Evolutionary conservation across 176 grass and related monocot genomes (phyloP).

Genomic region (Alloteropsis semialata): DNA sequence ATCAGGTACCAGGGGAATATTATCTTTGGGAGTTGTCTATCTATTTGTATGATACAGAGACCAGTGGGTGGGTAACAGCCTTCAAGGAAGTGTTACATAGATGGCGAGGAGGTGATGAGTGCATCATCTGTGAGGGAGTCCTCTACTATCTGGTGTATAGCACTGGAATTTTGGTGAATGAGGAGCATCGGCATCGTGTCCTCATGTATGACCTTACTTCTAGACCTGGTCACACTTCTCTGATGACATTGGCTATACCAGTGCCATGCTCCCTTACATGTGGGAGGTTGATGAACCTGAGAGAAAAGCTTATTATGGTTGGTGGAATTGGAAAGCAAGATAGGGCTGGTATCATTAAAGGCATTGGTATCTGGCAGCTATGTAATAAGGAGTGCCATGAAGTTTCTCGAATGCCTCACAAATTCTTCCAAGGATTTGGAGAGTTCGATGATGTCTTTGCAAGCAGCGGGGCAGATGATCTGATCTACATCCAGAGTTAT

Average conservation of each 20-base stretch:
- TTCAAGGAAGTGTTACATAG: conserved; percentile 38
- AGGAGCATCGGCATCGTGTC: conserved; percentile 51
- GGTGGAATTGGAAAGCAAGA: conserved; percentile 78
- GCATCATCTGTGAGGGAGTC: conserved; percentile 54
- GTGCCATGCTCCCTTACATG: conserved; percentile 71
- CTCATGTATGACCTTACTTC: conserved; percentile 62
- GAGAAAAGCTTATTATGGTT: conserved; percentile 60
- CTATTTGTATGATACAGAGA: conserved; percentile 37
- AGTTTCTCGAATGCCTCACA: conserved; percentile 77
- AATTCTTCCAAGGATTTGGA: conserved; percentile 79
- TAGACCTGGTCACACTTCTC: conserved; percentile 22
- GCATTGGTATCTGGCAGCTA: conserved; percentile 82
- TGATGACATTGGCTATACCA: conserved; percentile 57
- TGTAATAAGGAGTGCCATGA: conserved; percentile 58
- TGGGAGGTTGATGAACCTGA: conserved; percentile 67
- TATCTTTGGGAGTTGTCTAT: conserved; percentile 47
- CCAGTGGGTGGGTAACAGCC: conserved; percentile 25
- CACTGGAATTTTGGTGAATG: conserved; percentile 44
- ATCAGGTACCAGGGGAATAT: conserved; percentile 35
- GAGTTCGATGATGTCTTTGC: conserved; percentile 83
- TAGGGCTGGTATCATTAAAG: conserved; percentile 70
- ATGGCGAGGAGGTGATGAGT: conserved; percentile 44
- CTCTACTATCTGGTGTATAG: conserved; percentile 52
- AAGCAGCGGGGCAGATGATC: conserved; percentile 60
- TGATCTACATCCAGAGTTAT: conserved; percentile 86